phyloP scores from a whole-genome alignment of 192 early-diverging fungal species.

The Entomortierella lignicola region DNA sequence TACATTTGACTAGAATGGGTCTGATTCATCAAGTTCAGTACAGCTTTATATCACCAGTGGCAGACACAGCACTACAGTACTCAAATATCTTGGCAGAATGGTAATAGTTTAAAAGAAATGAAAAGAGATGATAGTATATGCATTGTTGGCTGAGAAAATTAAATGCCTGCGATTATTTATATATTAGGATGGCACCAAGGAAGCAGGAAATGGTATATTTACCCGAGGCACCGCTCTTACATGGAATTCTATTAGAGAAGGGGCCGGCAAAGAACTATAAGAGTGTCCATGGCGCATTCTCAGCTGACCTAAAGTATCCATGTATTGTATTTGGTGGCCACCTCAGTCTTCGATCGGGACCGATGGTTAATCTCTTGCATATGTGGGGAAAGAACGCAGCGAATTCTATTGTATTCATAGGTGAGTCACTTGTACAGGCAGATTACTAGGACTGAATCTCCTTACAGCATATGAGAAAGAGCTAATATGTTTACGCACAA shows the following conservation, averaged over 20 bases:
- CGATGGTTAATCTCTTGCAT: conserved; percentile 55
- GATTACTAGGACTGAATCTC: neutral
- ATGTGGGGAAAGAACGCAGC: conserved; percentile 60
- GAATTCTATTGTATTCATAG: conserved; percentile 62
- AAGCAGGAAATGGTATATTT: conserved; percentile 76
- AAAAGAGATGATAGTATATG: neutral
- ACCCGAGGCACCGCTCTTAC: conserved; percentile 67
- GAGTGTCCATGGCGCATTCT: conserved; percentile 48
- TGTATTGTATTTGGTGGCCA: conserved; percentile 72
- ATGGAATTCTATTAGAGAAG: conserved; percentile 61
- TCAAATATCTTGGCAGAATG: conserved; percentile 90
- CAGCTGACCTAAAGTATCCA: conserved; percentile 61
- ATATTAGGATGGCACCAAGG: conserved; percentile 66
- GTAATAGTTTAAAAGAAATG: conserved; percentile 47
- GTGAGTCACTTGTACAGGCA: conserved; percentile 18
- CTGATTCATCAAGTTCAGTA: conserved; percentile 70
- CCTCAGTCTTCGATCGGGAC: conserved; percentile 57
- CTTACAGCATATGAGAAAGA: too few relatives aligned
- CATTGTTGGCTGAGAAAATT: too few relatives aligned
- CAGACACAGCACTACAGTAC: conserved; percentile 80
- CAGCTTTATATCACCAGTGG: conserved; percentile 79
- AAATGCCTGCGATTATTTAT: neutral
- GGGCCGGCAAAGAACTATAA: conserved; percentile 54
- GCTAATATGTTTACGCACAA: too few relatives aligned
- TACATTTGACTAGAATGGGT: conserved; percentile 66